Base-by-base conservation (phyloP, 129 eudicot species). In the Logfia minima region DNA sequence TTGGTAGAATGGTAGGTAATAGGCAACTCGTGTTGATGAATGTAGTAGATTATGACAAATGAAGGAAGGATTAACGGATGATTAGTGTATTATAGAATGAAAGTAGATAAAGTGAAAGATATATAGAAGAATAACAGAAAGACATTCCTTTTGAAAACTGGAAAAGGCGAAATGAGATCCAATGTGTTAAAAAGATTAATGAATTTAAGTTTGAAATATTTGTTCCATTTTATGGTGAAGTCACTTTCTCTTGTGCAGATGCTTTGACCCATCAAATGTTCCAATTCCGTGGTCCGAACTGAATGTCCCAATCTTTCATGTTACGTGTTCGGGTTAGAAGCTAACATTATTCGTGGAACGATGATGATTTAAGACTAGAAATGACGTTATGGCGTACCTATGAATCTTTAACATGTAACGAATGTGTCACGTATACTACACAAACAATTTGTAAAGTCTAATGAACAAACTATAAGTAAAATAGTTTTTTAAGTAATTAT, bases 191-290 rank as follows among this genome's bases (percentile, higher is more conserved):
- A 43, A 34, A 6, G 6, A 22, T 9, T 5, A 69, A 41, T 1
- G 23, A 23, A 5, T 43, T n/a, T 10, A 17, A 37, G 21, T 68
- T 68, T 39, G 34, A 35, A 22, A 39, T 32, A 10, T n/a, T 28
- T 24, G 53, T 29, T 29, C 37, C 76, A 17, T 28, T 51, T 53
- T 7, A 4, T 37, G 52, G 31, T 24, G 10, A 70, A 48, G 34
- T 22, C 74, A 39, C 3, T 28, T 26, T 53, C 53, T 28, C 24
- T n/a, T 70, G 29, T 68, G 29, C 3, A 70, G 75, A 70, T 71
- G 63, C 65, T 51, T 28, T 71, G 29, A 29, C 75, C 61, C 39
- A 51, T 71, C 75, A 71, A 71, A 71, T 71, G 39, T 24, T 71
- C 43, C 41, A 48, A 51, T 24, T 51, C 21, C 32, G 41, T 6